Evolutionary conservation across 2,329 filamentous ascomycete species (phyloP).

Genomic region (Tolypocladium endophyticum): DNA sequence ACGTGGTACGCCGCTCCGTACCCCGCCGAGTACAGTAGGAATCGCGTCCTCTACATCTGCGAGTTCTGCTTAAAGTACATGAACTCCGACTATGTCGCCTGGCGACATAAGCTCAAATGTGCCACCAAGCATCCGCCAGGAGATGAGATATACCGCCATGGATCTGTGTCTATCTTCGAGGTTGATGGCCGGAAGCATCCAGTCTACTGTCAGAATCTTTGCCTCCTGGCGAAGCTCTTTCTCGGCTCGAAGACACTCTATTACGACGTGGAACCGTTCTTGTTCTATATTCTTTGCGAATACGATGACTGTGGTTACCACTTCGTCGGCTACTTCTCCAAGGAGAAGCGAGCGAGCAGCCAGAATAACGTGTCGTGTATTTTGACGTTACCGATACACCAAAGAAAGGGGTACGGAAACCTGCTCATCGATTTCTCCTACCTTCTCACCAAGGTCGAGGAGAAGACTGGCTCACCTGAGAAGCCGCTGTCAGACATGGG

Average conservation of each 20-base stretch:
- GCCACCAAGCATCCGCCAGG: constrained; percentile 93
- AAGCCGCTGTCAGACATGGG: constrained; percentile 98
- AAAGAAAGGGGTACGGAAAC: constrained; percentile 93
- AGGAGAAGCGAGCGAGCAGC: constrained; percentile 90
- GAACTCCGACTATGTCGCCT: constrained; percentile 97
- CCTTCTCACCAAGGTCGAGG: constrained; percentile 82
- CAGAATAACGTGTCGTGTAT: constrained; percentile 98
- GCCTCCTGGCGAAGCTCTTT: constrained; percentile 90
- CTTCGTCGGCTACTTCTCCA: constrained; percentile 98
- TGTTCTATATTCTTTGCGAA: constrained; percentile 96
- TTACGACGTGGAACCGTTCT: constrained; percentile 93
- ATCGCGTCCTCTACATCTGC: constrained; percentile 95
- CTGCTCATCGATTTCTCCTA: constrained; percentile 98
- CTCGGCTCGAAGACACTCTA: constrained; percentile 97
- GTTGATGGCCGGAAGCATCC: constrained; percentile 95
- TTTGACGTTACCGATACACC: constrained; percentile 87
- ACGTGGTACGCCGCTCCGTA: constrained; percentile 99
- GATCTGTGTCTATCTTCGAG: constrained; percentile 89
- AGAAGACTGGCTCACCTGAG: constrained; percentile 90
- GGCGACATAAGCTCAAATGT: constrained; percentile 95
- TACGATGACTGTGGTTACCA: constrained; percentile 88
- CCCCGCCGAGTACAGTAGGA: constrained; percentile 94
- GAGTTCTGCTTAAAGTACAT: constrained; percentile 99
- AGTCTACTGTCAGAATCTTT: constrained; percentile 97
- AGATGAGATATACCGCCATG: constrained; percentile 92